Conservation (phyloP, 176 grass and related monocot species). For the Tillandsia fasciculata region DNA sequence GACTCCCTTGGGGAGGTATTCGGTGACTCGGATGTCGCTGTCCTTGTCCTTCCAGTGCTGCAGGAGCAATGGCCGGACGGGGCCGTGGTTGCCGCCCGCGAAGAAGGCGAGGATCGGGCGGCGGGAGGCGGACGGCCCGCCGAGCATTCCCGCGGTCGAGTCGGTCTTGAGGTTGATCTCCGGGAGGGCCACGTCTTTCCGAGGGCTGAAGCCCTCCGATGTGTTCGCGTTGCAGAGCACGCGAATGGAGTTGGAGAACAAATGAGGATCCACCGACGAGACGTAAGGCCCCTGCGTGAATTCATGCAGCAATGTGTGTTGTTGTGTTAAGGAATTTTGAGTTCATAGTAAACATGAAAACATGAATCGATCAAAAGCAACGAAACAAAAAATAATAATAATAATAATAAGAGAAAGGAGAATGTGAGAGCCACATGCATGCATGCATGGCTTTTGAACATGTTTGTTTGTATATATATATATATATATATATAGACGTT, state of each 20-base stretch:
- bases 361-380: neutral
- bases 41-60: slow-evolving; percentile 43
- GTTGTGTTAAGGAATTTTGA: neutral
- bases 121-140: slow-evolving; percentile 51
- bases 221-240: slow-evolving; percentile 92
- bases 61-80: slow-evolving; percentile 49
- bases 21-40: slow-evolving; percentile 45
- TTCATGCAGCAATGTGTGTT: neutral
- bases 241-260: slow-evolving; percentile 57
- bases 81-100: slow-evolving; percentile 70
- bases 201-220: slow-evolving; percentile 67
- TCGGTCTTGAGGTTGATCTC: slow-evolving; percentile 71
- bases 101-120: slow-evolving; percentile 75
- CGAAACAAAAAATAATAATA: too few species aligned
- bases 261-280: slow-evolving; percentile 27
- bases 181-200: slow-evolving; percentile 61
- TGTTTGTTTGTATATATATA: too few species aligned
- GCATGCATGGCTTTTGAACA: too few species aligned
- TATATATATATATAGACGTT: too few species aligned
- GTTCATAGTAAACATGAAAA: neutral
- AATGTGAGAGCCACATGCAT: too few species aligned
- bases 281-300: slow-evolving; percentile 58
- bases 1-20: slow-evolving; percentile 50
- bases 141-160: slow-evolving; percentile 26
- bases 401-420: too few species aligned